phyloP scores from a whole-genome alignment of 768 basidiomycete genomes.

The Suillus plorans region DNA sequence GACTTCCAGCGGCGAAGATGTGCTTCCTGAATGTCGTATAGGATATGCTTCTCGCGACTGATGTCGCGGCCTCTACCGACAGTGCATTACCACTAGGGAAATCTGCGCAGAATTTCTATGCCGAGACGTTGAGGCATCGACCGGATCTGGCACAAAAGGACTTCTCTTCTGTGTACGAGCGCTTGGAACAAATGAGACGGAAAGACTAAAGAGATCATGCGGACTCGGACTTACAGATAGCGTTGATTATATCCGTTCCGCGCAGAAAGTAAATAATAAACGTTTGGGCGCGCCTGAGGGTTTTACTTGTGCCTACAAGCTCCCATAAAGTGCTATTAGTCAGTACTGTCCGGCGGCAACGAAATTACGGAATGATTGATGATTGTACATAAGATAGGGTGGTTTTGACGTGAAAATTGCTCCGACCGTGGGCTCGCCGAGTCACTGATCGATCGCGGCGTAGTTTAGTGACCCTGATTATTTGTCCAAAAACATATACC shows the following conservation, averaged over 20 bases:
- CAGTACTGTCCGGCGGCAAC: constrained; percentile 1
- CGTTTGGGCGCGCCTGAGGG: not conserved
- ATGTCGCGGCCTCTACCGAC: constrained; percentile 50
- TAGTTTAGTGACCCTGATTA: no score
- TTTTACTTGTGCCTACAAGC: not conserved
- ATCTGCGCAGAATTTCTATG: constrained; percentile 65
- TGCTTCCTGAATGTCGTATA: constrained; percentile 29
- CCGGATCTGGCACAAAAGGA: constrained; percentile 69
- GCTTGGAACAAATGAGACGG: constrained; percentile 38
- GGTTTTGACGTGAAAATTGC: not conserved
- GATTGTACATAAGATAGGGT: not conserved
- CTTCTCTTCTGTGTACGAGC: constrained; percentile 79
- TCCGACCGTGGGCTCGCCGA: not conserved
- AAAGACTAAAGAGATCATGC: constrained; percentile 4
- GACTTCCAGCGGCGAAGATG: not conserved
- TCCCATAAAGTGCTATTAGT: not conserved
- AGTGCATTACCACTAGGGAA: constrained; percentile 65
- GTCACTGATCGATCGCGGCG: not conserved
- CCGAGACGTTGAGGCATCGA: constrained; percentile 46
- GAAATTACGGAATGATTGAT: not conserved
- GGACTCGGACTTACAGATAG: not conserved
- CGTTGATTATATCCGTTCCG: not conserved
- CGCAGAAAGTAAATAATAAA: not conserved
- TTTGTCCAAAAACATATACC: no score
- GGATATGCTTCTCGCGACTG: constrained; percentile 84